Evolutionary conservation across 495 filamentous ascomycete genomes (phyloP).

Genomic region (Aspergillus biplanus): DNA sequence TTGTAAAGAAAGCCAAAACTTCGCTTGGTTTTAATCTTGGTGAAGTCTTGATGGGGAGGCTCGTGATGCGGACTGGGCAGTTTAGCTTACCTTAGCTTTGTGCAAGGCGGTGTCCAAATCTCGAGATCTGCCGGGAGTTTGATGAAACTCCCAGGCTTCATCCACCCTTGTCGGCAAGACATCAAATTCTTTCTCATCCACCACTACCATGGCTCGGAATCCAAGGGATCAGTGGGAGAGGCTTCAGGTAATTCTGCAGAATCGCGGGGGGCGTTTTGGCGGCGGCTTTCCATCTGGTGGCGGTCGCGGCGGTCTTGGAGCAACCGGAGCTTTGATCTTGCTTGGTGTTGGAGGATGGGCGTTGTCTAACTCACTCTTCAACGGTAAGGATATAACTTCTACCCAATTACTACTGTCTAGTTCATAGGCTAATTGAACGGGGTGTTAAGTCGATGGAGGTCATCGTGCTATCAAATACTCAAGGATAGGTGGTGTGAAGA

Average conservation of each 20-base stretch:
- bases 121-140: constrained; percentile 25
- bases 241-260: constrained; percentile 64
- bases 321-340: constrained; percentile 55
- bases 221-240: constrained; percentile 67
- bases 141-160: constrained; percentile 26
- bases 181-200: constrained; percentile 24
- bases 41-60: background rate
- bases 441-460: constrained; percentile 90
- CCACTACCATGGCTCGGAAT: constrained; percentile 55
- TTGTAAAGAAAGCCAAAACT: background rate
- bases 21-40: background rate
- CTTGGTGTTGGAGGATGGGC: constrained; percentile 67
- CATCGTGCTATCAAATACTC: constrained; percentile 99
- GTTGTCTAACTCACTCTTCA: constrained; percentile 89
- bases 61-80: background rate
- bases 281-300: constrained; percentile 51
- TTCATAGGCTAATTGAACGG: constrained; percentile 16
- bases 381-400: constrained; percentile 56
- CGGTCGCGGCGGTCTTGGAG: constrained; percentile 47
- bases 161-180: constrained; percentile 20
- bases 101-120: constrained; percentile 30
- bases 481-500: constrained; percentile 88
- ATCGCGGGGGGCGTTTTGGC: constrained; percentile 48
- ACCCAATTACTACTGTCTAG: background rate
- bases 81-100: constrained; percentile 3